Evolutionary conservation across 1,284 basidiomycete genomes (phyloP).

Genomic region (Macrocybe sp.): DNA sequence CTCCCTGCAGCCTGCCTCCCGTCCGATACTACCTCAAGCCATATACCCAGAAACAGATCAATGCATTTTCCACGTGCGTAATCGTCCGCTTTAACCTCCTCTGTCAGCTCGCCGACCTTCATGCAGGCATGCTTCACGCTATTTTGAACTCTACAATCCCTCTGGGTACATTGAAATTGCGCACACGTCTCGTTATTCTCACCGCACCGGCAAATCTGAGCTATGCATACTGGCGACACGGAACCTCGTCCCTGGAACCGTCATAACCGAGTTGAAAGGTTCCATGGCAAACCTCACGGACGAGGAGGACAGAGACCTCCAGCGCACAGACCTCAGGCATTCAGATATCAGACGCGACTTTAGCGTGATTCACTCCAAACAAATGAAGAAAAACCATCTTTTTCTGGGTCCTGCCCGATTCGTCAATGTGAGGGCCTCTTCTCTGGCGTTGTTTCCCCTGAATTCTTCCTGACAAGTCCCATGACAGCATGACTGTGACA

Average conservation of each 20-base stretch:
- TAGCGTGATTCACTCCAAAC: slow-evolving; percentile 86
- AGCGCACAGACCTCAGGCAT: slow-evolving; percentile 65
- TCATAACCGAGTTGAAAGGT: slow-evolving; percentile 80
- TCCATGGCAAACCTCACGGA: slow-evolving; percentile 83
- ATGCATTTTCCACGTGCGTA: slow-evolving; percentile 81
- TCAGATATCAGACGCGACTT: slow-evolving; percentile 82
- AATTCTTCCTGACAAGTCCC: slow-evolving; percentile 18
- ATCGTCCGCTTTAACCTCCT: slow-evolving; percentile 15
- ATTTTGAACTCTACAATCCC: slow-evolving; percentile 79
- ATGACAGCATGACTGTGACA: slow-evolving; percentile 82
- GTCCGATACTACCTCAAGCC: slow-evolving; percentile 69
- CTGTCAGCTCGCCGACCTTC: slow-evolving; percentile 21
- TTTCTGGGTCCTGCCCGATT: slow-evolving; percentile 92
- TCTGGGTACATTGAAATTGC: slow-evolving; percentile 82
- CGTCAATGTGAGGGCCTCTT: slow-evolving; percentile 71
- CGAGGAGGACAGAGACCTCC: slow-evolving; percentile 77
- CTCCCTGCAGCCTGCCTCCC: slow-evolving; percentile 47
- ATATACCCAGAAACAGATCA: slow-evolving; percentile 76
- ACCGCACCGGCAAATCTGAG: slow-evolving; percentile 85
- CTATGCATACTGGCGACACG: slow-evolving; percentile 86
- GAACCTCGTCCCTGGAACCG: slow-evolving; percentile 60
- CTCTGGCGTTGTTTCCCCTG: slow-evolving; percentile 13
- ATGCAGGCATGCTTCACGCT: slow-evolving; percentile 75
- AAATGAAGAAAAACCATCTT: slow-evolving; percentile 88
- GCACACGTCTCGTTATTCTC: slow-evolving; percentile 79